Evolutionary conservation across 441 rosid genomes (phyloP).

Genomic region (Adansonia rubrostipa): DNA sequence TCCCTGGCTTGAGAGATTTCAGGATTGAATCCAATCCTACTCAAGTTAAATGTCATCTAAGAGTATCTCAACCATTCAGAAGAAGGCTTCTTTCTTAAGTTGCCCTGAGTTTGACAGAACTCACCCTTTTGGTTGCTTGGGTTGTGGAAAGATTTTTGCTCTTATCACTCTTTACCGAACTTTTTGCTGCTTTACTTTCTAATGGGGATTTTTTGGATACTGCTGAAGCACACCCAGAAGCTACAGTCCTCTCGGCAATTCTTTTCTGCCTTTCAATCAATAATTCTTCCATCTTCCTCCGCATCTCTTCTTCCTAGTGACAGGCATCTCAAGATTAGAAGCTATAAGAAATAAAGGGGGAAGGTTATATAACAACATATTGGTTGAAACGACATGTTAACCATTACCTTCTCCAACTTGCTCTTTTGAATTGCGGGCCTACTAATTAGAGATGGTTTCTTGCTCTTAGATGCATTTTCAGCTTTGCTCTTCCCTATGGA

Average conservation of each 20-base stretch:
- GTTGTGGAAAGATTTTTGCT: slow-evolving; percentile 29
- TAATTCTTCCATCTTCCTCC: slow-evolving; percentile 72
- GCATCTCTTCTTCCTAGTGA: slow-evolving; percentile 74
- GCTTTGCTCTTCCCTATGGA: slow-evolving; percentile 39
- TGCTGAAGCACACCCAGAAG: slow-evolving; percentile 38
- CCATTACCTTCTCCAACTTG: slow-evolving; percentile 72
- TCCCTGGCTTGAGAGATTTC: neutral
- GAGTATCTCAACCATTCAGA: neutral
- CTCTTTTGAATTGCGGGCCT: slow-evolving; percentile 69
- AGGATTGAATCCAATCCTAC: neutral
- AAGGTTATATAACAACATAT: slow-evolving; percentile 9
- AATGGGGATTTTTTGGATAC: slow-evolving; percentile 43
- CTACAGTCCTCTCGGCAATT: slow-evolving; percentile 84
- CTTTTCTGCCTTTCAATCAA: slow-evolving; percentile 73
- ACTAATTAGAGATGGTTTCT: slow-evolving; percentile 52
- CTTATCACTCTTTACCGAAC: slow-evolving; percentile 31
- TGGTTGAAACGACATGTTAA: slow-evolving; percentile 15
- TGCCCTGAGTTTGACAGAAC: slow-evolving; percentile 43
- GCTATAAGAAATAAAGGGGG: slow-evolving; percentile 7
- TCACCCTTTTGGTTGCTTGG: slow-evolving; percentile 35
- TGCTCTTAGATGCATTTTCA: slow-evolving; percentile 42
- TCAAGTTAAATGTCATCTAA: neutral
- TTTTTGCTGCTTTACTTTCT: slow-evolving; percentile 42
- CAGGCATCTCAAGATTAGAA: slow-evolving; percentile 8
- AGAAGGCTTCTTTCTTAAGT: slow-evolving; percentile 29